Base-by-base conservation (phyloP, 139 green algal species). In the Closterium sp. region DNA sequence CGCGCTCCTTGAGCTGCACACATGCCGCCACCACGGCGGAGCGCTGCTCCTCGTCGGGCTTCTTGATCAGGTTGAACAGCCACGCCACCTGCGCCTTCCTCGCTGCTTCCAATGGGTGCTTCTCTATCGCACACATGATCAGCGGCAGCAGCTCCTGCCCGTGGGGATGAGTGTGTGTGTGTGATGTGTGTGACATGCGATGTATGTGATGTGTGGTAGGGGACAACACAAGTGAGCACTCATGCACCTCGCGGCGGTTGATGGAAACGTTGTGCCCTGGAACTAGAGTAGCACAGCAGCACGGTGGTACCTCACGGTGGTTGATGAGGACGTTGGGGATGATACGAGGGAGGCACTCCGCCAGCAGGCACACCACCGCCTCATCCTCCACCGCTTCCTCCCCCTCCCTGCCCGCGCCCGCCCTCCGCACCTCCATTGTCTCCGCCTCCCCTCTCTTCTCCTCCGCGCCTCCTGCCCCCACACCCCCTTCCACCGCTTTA, bases 41-140 rank as follows among this genome's bases (percentile, higher is more conserved):
- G 7, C 92, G 86, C 90, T 95, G 92, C 50, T 91, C 90, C 29
- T 90, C 85, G 32, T 91, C 28, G 0, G 92, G 92, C 70, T 94
- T 94, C 90, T 95, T 95, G 5, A 95, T 92, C 19, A 95, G 90
- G 85, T 94, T 94, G 89, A 95, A 95, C 28, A 95, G 90, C 84
- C 34, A n/a, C 70, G 91, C 22, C 27, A 79, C 84, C 29, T 94
- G 92, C 9, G 29, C n/a, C n/a, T 92, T 92, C 24, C 92, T 31
- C 10, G 92, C 50, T 22, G 86, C 85, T 13, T 31, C 86, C 31
- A 94, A 86, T 9, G 90, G 92, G 31, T 94, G 90, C 32, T 73
- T 32, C 88, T 91, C 50, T 62, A 94, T 94, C 2, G 92, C 90
- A 32, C 29, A 89, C 31, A 95, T 88, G 90, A 95, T 88, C 11